Conservation (phyloP, 768 basidiomycete species). For the Tulasnella sp. region DNA sequence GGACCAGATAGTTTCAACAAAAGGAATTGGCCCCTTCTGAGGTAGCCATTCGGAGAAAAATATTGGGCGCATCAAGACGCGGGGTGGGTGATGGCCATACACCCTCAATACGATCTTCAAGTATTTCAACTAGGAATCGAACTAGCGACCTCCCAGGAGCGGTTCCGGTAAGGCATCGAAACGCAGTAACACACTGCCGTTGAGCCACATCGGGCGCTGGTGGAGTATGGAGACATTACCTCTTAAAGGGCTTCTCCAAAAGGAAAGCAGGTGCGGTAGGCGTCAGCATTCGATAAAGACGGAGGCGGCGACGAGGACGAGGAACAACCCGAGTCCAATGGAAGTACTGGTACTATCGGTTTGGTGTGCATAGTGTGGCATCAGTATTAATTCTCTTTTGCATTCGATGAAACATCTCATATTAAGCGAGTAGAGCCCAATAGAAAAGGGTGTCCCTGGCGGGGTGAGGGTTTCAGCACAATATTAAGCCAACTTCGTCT, state of each 20-base stretch:
- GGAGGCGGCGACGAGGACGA: too few species aligned
- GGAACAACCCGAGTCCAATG: too few species aligned
- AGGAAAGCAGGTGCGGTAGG: neutral
- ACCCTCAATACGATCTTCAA: neutral
- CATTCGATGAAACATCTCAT: too few species aligned
- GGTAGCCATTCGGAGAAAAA: neutral
- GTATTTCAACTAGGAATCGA: neutral
- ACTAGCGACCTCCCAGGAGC: neutral
- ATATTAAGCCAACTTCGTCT: too few species aligned
- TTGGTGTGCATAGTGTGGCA: too few species aligned
- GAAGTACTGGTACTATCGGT: too few species aligned
- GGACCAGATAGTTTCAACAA: too few species aligned
- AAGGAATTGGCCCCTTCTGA: neutral
- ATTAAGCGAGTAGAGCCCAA: too few species aligned
- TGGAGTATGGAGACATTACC: neutral
- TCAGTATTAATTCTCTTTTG: too few species aligned
- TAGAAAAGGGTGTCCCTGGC: too few species aligned
- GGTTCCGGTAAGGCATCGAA: neutral
- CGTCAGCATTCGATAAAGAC: too few species aligned
- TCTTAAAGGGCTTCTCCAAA: neutral
- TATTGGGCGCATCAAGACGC: neutral
- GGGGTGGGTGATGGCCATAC: neutral
- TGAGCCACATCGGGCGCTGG: neutral
- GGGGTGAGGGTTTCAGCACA: too few species aligned
- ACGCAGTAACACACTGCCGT: neutral